Evolutionary conservation across 2,329 filamentous ascomycete genomes (phyloP), one percentile per base, ranked within the genome.

Genomic region (Helicocarpus griseus): DNA sequence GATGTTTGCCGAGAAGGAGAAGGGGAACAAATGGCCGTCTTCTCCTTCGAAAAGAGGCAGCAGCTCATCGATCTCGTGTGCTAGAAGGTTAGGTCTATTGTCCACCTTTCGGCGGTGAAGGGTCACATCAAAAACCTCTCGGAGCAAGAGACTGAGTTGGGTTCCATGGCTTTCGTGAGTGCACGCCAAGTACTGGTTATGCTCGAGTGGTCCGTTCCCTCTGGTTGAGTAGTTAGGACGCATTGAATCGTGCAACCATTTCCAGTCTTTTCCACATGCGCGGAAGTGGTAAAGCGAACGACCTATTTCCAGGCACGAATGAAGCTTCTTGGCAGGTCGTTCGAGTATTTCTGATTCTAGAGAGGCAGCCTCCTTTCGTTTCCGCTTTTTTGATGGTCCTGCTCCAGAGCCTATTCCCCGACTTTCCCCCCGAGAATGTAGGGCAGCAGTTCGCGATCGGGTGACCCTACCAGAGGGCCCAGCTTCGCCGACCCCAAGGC

Each of bases 51-150:
- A 57, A 1, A 68, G 60, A 1, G 63, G 55, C 17, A 68, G 49
- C 14, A 69, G 53, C 49, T 67, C 65, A 40, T 68, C 61, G 19
- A 69, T 64, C 47, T 69, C 66, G 24, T 67, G 60, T 1, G 67
- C 60, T 2, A 63, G 56, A 13, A 68, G 56, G 40, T 61, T 41
- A 1, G 64, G 58, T 17, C 62, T 55, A 1, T 52, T 52, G 14
- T 52, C 54, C 4, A 36, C 50, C 36, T 60, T 44, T 14, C 66
- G 64, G 47, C 63, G 56, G 5, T 59, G 54, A 4, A 69, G 61
- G 1, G 67, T 68, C 21, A 68, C 64, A 43, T 69, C 67, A 39
- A 68, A 60, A 1, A 69, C 61, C 22, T 66, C 66, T 31, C 65
- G 55, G 7, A 69, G 54, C 7, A 69, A 56, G 17, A 69, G 58